A percentile compares a stretch with the other conserved stretches of the same genome.
Conservation (phyloP, 2,329 filamentous ascomycete species). For the Didymella pomorum region DNA sequence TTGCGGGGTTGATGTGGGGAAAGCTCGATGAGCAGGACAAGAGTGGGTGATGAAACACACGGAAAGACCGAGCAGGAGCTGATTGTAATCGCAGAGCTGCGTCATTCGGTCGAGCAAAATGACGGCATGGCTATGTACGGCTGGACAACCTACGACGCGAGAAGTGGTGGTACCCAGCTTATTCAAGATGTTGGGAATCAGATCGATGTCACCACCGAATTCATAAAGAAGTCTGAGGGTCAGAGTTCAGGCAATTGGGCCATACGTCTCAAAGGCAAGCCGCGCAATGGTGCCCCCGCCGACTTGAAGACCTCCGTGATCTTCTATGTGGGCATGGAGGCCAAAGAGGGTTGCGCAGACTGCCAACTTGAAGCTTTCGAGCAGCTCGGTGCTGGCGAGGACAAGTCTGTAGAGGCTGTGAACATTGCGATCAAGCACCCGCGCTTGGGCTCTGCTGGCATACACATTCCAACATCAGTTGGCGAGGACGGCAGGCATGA, state of each 20-base stretch:
- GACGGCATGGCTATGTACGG: conserved; percentile 93
- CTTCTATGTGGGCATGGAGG: conserved; percentile 84
- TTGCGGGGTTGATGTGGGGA: conserved; percentile 86
- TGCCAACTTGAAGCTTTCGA: conserved; percentile 63
- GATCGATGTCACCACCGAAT: conserved; percentile 87
- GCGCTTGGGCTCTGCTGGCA: conserved; percentile 77
- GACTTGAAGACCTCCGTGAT: conserved; percentile 78
- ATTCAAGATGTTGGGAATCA: conserved; percentile 87
- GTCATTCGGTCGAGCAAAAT: conserved; percentile 93
- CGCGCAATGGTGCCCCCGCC: conserved; percentile 69
- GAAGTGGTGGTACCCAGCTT: conserved; percentile 82
- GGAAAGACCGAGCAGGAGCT: conserved; percentile 5
- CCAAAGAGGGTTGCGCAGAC: conserved; percentile 61
- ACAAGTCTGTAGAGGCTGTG: conserved; percentile 67
- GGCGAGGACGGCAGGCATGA: conserved; percentile 63
- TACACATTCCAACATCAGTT: conserved; percentile 71
- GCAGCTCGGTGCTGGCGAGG: conserved; percentile 54
- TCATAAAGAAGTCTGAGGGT: conserved; percentile 88
- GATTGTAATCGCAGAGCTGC: conserved; percentile 61
- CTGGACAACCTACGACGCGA: conserved; percentile 94
- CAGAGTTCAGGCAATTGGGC: conserved; percentile 90
- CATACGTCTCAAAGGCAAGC: conserved; percentile 79
- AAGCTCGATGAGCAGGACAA: conserved; percentile 80
- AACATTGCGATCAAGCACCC: conserved; percentile 72
- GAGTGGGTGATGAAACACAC: conserved; percentile 62